Base-by-base conservation (phyloP, 108 stramenopile species). In the Chaetoceros muelleri region DNA sequence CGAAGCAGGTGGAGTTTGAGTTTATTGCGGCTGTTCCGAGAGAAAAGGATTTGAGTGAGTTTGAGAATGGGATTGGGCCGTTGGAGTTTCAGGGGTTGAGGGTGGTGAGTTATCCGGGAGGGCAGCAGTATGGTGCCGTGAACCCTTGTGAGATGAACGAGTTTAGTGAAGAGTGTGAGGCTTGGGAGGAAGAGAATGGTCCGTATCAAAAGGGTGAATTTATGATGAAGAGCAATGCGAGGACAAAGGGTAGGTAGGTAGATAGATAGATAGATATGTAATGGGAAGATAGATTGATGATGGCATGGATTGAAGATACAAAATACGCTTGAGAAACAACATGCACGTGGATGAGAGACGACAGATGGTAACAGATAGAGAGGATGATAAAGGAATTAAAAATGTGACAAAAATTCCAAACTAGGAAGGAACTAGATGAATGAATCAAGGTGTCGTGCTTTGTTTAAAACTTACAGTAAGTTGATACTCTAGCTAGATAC, bases 111-210 rank as follows among this genome's bases (percentile, higher is more conserved):
- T 95, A 78, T 71, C 90, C 94, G 2, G 94, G 94, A 26, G 94
- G 91, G 28, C 87, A 91, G 65, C 91, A 91, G 65, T 95, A 85
- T 70, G 94, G 94, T 23, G 91, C 90, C 19, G 91, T 95, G 49
- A 90, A 72, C 62, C 92, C 92, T 18, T 95, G 94, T 63, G 94
- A 95, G 66, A 95, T 95, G 94, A 90, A 95, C 60, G 92, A 93
- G 60, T 87, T 95, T 46, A 79, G 79, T 31, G 84, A 72, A 21
- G 94, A 92, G 60, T 95, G 94, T 60, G 91, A 90, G 24, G 87
- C 60, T 13, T 85, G 86, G 84, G 80, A 87, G 52, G 65, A 28
- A 10, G 82, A 87, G 63, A 86, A 90, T 62, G 86, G 89, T 26
- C 71, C 76, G 2, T 83, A 90, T 63, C 67, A 67, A 30, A 75